phyloP scores from a whole-genome alignment of 2,329 filamentous ascomycete species.

The Fusarium sp. region DNA sequence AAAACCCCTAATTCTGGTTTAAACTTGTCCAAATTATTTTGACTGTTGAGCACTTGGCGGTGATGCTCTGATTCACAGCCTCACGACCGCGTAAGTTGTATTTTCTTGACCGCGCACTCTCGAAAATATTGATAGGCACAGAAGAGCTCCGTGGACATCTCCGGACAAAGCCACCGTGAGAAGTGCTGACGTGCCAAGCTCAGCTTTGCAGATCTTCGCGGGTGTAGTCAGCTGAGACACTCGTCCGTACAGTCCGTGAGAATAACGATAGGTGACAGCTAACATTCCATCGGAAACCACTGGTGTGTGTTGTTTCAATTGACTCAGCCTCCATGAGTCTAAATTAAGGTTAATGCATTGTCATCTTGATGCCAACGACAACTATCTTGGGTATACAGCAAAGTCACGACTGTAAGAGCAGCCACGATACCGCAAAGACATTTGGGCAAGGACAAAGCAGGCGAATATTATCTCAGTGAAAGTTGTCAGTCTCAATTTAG shows the following conservation, averaged over 20 bases:
- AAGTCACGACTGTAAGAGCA: neutral
- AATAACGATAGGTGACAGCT: rapidly evolving
- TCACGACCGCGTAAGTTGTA: neutral
- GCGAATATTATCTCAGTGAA: neutral
- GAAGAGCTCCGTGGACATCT: conserved; percentile 6
- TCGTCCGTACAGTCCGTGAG: neutral
- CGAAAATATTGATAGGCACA: neutral
- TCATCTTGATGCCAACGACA: too few species aligned
- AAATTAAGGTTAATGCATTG: neutral
- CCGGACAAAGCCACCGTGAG: neutral
- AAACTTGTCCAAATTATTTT: rapidly evolving
- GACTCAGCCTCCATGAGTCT: neutral
- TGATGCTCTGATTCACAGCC: conserved; percentile 1
- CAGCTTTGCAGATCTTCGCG: neutral
- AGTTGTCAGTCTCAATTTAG: neutral
- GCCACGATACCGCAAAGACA: too few species aligned
- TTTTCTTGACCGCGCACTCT: neutral
- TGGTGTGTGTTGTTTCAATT: neutral
- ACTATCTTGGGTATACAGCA: neutral
- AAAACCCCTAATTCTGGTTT: rapidly evolving
- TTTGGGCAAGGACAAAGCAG: too few species aligned
- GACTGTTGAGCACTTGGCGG: neutral
- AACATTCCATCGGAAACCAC: too few species aligned
- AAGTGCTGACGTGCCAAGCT: conserved; percentile 10
- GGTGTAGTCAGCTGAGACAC: neutral